These are phyloP conservation scores for Yarrowia osloensis DNA, from an alignment of 805 yeast species.

Conservation along the genomic window DNA sequence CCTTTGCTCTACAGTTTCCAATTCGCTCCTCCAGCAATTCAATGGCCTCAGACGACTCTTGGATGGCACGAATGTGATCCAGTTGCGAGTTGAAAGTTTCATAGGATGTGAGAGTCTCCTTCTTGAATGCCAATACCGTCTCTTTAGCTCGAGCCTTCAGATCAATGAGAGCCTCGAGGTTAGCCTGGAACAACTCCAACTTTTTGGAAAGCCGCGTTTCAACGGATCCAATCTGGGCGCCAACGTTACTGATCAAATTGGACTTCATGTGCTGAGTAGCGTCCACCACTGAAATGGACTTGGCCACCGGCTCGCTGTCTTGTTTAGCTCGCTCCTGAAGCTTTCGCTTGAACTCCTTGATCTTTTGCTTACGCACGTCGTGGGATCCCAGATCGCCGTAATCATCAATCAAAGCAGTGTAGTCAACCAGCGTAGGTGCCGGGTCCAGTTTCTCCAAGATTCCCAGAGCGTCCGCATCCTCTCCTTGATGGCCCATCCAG, in stretches of 20 bases:
- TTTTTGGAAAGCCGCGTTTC: constrained; percentile 26
- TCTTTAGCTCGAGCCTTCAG: constrained; percentile 35
- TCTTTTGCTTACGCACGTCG: not conserved
- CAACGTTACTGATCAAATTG: constrained; percentile 22
- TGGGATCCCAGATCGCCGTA: not conserved
- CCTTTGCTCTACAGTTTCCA: constrained; percentile 34
- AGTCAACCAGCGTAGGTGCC: constrained; percentile 6
- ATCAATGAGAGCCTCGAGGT: constrained; percentile 37
- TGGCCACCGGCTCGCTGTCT: not conserved
- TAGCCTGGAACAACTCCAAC: constrained; percentile 36
- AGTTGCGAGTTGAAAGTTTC: constrained; percentile 36
- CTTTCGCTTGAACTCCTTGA: not conserved
- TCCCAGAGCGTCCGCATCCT: not conserved
- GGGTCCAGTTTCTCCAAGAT: not conserved
- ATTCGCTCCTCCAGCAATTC: constrained; percentile 38
- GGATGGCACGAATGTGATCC: constrained; percentile 36
- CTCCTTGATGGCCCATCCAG: constrained; percentile 12
- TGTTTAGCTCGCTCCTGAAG: not conserved
- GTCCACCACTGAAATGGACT: constrained; percentile 19
- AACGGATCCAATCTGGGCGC: constrained; percentile 26
- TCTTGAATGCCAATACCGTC: constrained; percentile 34
- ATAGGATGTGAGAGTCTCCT: constrained; percentile 34
- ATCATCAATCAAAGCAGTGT: constrained; percentile 16
- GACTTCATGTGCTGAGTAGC: constrained; percentile 23
- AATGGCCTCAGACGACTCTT: constrained; percentile 35